Evolutionary conservation across 371 early-diverging fungal species (phyloP), one percentile per base, ranked within the genome.

Genomic region (Syncephalastrum monosporum): DNA sequence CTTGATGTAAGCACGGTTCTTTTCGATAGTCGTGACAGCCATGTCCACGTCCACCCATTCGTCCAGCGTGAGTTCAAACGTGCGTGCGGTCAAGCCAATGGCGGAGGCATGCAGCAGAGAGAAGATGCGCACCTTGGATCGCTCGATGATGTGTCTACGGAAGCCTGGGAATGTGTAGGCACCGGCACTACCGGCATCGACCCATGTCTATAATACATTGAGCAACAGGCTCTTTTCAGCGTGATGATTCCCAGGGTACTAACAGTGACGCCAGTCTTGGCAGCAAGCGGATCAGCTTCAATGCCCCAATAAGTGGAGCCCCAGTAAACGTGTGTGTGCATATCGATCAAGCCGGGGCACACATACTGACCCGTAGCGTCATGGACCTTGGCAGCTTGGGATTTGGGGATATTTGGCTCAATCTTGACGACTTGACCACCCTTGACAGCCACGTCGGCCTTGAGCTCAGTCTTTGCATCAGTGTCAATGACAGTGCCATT

Each of bases 301-400:
- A 66, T 61, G 25, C 67, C 67, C 67, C 67, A 66, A 42, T 61
- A 66, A 5, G 67, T 66, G 15, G 57, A 44, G 3, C 67, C 67
- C 58, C 59, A 66, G 38, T 61, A 66, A 8, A 58, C 55, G 21
- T 66, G 67, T 2, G 62, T 61, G 42, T 66, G 67, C 44, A 66
- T 24, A 47, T 66, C 67, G n/a, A 66, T 56, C 16, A 66, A 50
- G 44, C 67, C 67, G 25, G 67, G 67, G 17, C 54, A 51, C 29
- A 66, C 57, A 23, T 53, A 54, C 25, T 50, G 57, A n/a, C 55
- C 51, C 14, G 53, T 49, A 29, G 61, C 56, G 49, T 61, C 58
- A 33, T 33, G 38, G 7, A 33, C 38, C 12, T 33, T 33, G 38
- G 38, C 38, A 8, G 38, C 38, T 8, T 33, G 38, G 10, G 38